Percentiles rank a stretch among this genome's conserved stretches.
phyloP scores from a whole-genome alignment of 2,329 filamentous ascomycete genomes.

The Aspergillus sp. region DNA sequence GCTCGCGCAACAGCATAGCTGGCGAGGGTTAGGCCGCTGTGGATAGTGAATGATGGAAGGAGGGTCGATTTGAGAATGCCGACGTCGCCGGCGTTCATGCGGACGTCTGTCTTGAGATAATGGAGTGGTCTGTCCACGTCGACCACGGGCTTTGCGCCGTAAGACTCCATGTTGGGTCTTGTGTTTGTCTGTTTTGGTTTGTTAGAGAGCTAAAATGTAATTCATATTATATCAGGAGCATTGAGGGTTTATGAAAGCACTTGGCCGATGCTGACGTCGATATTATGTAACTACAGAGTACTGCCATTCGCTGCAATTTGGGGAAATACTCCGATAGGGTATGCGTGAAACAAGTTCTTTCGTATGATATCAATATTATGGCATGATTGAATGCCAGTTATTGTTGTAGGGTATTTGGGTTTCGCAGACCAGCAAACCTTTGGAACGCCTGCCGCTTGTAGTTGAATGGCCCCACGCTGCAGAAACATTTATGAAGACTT shows the following conservation, averaged over 20 bases:
- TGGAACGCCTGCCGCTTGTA: no score
- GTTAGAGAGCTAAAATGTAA: not conserved
- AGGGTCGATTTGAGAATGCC: slow-evolving; percentile 48
- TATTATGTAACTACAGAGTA: slow-evolving; percentile 9
- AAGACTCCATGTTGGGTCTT: slow-evolving; percentile 4
- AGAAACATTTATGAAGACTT: no score
- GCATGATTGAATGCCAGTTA: no score
- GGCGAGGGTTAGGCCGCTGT: slow-evolving; percentile 45
- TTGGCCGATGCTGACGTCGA: slow-evolving; percentile 12
- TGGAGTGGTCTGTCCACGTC: slow-evolving; percentile 4
- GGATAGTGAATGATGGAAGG: slow-evolving; percentile 47
- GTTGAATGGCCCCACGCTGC: no score
- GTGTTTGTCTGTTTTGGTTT: not conserved
- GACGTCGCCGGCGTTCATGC: slow-evolving; percentile 24
- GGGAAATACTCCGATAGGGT: no score
- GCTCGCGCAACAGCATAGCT: slow-evolving; percentile 46
- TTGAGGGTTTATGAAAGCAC: not conserved
- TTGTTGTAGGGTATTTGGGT: no score
- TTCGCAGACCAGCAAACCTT: not conserved
- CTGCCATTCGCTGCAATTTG: no score
- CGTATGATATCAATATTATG: no score
- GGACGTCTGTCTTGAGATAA: not conserved
- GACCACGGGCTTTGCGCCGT: slow-evolving; percentile 7
- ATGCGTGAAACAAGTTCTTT: no score
- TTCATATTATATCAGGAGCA: not conserved